These are phyloP conservation scores for Meyerozyma elateridarum DNA, from an alignment of 1,139 yeast genomes.

Conservation along the genomic window DNA sequence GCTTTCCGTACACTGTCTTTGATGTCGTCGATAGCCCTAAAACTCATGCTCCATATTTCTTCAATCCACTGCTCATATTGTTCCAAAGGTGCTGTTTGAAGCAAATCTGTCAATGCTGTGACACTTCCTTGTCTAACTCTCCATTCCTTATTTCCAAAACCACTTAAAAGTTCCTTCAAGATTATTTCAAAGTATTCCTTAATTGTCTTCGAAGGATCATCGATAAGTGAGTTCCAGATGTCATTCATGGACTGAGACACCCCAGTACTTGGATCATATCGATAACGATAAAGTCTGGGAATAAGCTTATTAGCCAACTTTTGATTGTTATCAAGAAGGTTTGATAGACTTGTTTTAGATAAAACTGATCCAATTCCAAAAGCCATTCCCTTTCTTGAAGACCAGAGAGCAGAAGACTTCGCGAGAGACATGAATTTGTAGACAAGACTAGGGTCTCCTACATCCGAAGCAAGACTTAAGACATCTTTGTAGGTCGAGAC, in stretches of 20 bases:
- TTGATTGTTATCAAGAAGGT: conserved; percentile 51
- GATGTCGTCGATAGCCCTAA: conserved; percentile 88
- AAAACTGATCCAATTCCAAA: conserved; percentile 85
- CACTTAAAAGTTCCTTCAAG: conserved; percentile 55
- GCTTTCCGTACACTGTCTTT: conserved; percentile 89
- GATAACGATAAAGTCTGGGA: conserved; percentile 79
- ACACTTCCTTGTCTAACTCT: conserved; percentile 89
- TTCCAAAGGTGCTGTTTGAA: conserved; percentile 56
- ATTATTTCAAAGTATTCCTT: conserved; percentile 53
- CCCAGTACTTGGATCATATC: conserved; percentile 74
- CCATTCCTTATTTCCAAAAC: conserved; percentile 89
- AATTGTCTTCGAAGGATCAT: conserved; percentile 55
- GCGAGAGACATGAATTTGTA: conserved; percentile 94
- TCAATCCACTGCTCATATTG: conserved; percentile 53
- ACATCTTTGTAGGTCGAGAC: conserved; percentile 87
- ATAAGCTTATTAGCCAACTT: conserved; percentile 56
- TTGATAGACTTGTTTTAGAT: conserved; percentile 71
- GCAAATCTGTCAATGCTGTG: conserved; percentile 63
- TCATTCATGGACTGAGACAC: conserved; percentile 84
- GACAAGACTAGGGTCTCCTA: conserved; percentile 91
- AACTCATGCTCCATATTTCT: conserved; percentile 82
- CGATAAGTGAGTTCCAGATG: conserved; percentile 75
- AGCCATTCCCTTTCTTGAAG: conserved; percentile 89
- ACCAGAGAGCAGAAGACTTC: conserved; percentile 84
- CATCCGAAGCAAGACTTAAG: conserved; percentile 81